A percentile compares a stretch with the other conserved stretches of the same genome.
These are phyloP conservation scores for Calocybe indica DNA, from an alignment of 768 basidiomycete genomes.

Conservation along the genomic window DNA sequence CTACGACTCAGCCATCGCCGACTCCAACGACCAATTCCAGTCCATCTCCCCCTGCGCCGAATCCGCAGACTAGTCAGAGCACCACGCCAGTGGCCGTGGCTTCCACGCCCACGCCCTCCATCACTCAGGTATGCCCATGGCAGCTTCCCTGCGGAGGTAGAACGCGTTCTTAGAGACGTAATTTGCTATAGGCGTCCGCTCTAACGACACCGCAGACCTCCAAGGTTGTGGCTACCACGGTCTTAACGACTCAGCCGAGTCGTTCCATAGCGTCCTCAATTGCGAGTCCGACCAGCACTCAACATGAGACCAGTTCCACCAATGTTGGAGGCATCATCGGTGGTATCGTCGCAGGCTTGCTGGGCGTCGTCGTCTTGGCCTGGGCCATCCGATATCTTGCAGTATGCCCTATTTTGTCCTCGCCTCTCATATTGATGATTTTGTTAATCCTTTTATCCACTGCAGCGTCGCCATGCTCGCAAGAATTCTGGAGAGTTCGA, in stretches of 20 bases:
- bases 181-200: too few species aligned
- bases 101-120: too few species aligned
- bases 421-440: not conserved
- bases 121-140: too few species aligned
- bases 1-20: too few species aligned
- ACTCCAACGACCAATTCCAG: too few species aligned
- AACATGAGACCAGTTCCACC: conserved; percentile 7
- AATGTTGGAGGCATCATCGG: conserved; percentile 28
- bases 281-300: conserved; percentile 11
- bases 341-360: conserved; percentile 41
- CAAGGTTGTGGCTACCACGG: too few species aligned
- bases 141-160: too few species aligned
- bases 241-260: not conserved
- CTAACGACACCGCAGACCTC: too few species aligned
- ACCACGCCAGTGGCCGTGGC: too few species aligned
- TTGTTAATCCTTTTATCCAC: conserved; percentile 2
- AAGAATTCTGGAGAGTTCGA: conserved; percentile 47
- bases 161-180: too few species aligned
- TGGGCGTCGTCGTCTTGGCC: conserved; percentile 32
- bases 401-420: conserved; percentile 23
- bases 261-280: conserved; percentile 8
- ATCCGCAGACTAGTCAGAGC: too few species aligned
- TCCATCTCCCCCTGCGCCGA: too few species aligned
- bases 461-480: conserved; percentile 35
- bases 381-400: conserved; percentile 41